These are phyloP conservation scores for Metahyphopichia silvanorum DNA, from an alignment of 805 yeast genomes.

Conservation along the genomic window DNA sequence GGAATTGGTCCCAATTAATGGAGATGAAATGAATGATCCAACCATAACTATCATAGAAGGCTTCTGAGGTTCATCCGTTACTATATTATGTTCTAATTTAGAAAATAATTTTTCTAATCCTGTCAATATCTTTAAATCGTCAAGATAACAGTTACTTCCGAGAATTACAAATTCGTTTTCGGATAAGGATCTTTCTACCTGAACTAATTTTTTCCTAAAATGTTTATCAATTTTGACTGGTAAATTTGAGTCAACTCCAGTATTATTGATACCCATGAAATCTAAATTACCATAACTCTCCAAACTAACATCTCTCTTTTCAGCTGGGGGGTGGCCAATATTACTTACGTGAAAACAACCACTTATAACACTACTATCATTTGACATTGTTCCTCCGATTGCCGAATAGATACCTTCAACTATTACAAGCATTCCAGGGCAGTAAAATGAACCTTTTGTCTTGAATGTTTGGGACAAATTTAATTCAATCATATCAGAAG, in stretches of 20 bases:
- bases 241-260: conserved; percentile 24
- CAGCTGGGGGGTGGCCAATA: conserved; percentile 87
- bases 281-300: conserved; percentile 80
- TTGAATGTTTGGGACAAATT: conserved; percentile 62
- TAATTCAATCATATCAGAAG: conserved; percentile 68
- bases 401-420: conserved; percentile 84
- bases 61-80: conserved; percentile 28
- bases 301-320: conserved; percentile 59
- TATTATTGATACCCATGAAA: conserved; percentile 45
- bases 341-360: conserved; percentile 67
- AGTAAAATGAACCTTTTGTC: conserved; percentile 61
- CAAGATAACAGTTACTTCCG: conserved; percentile 73
- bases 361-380: conserved; percentile 27
- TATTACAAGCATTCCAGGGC: conserved; percentile 72
- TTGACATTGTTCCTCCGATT: conserved; percentile 44
- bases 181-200: conserved; percentile 52
- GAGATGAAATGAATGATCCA: conserved; percentile 75
- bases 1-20: conserved; percentile 58
- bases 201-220: conserved; percentile 51
- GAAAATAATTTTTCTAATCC: conserved; percentile 64
- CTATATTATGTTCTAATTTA: conserved; percentile 39
- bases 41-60: conserved; percentile 73
- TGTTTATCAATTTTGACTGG: conserved; percentile 54
- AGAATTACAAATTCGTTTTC: conserved; percentile 64
- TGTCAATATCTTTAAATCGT: conserved; percentile 54